phyloP scores from a whole-genome alignment of 768 basidiomycete species.

The Russula foetens region DNA sequence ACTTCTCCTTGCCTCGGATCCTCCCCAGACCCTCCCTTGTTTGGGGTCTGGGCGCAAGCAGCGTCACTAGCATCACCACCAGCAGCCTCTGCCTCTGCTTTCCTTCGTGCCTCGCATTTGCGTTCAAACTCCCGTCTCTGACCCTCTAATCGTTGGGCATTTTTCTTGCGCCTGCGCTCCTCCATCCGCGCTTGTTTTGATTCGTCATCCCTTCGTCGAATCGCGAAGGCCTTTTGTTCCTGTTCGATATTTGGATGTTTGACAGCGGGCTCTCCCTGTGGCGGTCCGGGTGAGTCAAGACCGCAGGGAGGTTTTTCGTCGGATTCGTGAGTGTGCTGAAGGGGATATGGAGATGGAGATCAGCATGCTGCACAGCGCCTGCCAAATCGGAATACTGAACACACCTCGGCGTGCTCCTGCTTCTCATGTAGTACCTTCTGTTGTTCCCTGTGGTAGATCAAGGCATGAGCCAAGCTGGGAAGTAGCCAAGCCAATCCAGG shows the following conservation, averaged over 20 bases:
- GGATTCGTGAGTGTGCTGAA: neutral
- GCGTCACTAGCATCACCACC: neutral
- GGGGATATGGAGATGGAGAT: too few species aligned
- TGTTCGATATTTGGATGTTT: neutral
- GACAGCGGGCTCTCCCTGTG: neutral
- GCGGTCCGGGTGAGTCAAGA: neutral
- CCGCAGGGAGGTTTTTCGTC: neutral
- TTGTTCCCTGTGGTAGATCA: neutral
- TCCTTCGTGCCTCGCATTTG: neutral
- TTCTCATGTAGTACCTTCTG: neutral
- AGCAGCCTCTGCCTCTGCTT: neutral
- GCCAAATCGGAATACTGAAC: neutral
- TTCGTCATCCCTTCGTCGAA: neutral
- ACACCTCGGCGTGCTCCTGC: neutral
- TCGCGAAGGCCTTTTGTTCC: neutral
- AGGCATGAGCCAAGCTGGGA: neutral
- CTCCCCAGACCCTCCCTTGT: neutral
- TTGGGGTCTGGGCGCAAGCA: neutral
- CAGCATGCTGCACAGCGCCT: neutral
- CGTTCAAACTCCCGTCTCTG: constrained; percentile 5
- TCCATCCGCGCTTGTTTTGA: neutral
- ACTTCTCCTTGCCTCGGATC: neutral
- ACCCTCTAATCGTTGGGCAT: constrained; percentile 1
- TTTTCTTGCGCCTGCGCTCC: neutral
- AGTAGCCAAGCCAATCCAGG: neutral